phyloP scores from a whole-genome alignment of 2,329 filamentous ascomycete genomes.

The Macrophomina pseudophaseolina region DNA sequence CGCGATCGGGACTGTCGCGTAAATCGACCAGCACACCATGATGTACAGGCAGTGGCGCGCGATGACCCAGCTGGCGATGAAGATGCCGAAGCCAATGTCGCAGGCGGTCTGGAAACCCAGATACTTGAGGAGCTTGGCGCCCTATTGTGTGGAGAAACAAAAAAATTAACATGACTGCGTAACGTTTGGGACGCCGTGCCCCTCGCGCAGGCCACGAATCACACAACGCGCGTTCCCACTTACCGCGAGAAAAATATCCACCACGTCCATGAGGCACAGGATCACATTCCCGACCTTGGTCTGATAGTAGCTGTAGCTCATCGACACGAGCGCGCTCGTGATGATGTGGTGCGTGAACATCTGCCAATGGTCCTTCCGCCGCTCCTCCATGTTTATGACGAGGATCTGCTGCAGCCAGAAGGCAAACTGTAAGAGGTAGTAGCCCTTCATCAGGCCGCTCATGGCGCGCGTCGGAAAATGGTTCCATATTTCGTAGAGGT shows the following conservation, averaged over 20 bases:
- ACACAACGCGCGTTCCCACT: constrained; percentile 40
- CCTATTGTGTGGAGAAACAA: neutral
- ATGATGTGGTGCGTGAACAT: constrained; percentile 96
- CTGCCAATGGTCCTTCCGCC: constrained; percentile 92
- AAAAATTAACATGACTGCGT: constrained; percentile 2
- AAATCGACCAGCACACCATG: constrained; percentile 82
- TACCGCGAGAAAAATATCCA: constrained; percentile 87
- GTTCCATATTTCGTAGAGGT: constrained; percentile 79
- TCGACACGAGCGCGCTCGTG: constrained; percentile 78
- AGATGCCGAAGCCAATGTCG: constrained; percentile 82
- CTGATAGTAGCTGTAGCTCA: constrained; percentile 85
- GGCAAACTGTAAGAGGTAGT: constrained; percentile 86
- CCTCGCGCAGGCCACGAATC: neutral
- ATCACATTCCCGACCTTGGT: constrained; percentile 89
- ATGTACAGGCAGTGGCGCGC: constrained; percentile 82
- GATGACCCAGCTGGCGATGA: constrained; percentile 83
- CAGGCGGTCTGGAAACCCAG: constrained; percentile 75
- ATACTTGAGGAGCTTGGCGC: constrained; percentile 94
- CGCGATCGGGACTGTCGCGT: constrained; percentile 64
- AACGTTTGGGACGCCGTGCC: constrained; percentile 3
- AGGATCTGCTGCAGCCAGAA: constrained; percentile 96
- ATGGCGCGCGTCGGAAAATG: constrained; percentile 83
- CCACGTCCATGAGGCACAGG: constrained; percentile 89
- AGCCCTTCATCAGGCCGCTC: constrained; percentile 77
- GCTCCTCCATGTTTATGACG: constrained; percentile 92